These are phyloP conservation scores for Lentinula aciculospora DNA, from an alignment of 768 basidiomycete species.

Conservation along the genomic window DNA sequence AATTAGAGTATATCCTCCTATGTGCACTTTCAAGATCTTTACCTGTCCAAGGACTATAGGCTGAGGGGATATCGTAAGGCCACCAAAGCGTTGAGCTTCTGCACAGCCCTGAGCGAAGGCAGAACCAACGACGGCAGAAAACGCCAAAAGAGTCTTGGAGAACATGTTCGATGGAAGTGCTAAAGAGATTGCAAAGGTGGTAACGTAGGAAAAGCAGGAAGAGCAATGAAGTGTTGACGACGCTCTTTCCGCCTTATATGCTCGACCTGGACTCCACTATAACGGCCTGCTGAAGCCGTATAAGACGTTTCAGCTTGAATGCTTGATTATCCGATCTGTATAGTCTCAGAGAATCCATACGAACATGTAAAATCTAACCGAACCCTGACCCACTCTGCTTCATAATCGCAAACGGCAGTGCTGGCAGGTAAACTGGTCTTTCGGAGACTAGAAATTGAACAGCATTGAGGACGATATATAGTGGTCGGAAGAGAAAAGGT, in stretches of 20 bases:
- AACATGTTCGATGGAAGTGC: not conserved
- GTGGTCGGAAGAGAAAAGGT: no score
- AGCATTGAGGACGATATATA: no score
- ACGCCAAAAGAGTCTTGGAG: not conserved
- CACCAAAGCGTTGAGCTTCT: not conserved
- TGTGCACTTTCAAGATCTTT: not conserved
- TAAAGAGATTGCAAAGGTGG: not conserved
- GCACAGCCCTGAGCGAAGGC: not conserved
- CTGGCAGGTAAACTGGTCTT: no score
- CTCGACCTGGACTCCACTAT: not conserved
- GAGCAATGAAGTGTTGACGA: not conserved
- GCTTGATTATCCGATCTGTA: no score
- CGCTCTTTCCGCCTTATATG: not conserved
- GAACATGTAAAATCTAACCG: no score
- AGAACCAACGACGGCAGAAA: not conserved
- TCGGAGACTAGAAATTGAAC: no score
- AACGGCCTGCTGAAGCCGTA: no score
- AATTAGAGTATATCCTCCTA: no score
- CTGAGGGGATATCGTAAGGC: not conserved
- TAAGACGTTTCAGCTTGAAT: no score
- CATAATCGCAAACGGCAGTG: no score
- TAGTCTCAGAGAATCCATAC: no score
- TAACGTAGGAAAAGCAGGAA: not conserved
- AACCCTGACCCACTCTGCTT: no score
- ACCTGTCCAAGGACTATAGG: slow-evolving; percentile 3